Evolutionary conservation across 768 basidiomycete genomes (phyloP).

Genomic region (Suillus brevipes): DNA sequence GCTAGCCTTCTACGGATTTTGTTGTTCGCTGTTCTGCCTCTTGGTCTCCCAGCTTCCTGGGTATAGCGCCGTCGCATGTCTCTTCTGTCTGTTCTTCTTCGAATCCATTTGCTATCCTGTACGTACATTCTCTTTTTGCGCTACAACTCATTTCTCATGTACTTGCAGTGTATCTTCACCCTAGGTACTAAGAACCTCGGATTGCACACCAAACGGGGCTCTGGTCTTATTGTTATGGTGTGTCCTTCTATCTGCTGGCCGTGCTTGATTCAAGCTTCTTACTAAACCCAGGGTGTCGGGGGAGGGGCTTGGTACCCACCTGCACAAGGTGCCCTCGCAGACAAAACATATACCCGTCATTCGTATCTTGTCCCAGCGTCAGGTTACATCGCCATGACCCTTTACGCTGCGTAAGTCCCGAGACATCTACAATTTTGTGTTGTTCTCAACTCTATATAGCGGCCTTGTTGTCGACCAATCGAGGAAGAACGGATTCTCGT

Average conservation of each 20-base stretch:
- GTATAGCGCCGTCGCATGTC: constrained; percentile 54
- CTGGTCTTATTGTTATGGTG: constrained; percentile 65
- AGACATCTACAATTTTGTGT: not conserved
- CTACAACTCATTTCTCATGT: constrained; percentile 1
- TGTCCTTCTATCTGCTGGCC: constrained; percentile 5
- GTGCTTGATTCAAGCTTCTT: not conserved
- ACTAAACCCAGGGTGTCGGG: constrained; percentile 47
- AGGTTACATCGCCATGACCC: constrained; percentile 57
- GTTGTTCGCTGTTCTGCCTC: constrained; percentile 53
- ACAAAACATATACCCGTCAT: constrained; percentile 45
- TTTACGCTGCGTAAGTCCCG: constrained; percentile 34
- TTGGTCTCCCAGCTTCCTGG: constrained; percentile 52
- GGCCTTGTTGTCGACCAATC: constrained; percentile 59
- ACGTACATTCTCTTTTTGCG: constrained; percentile 18
- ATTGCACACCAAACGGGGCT: constrained; percentile 58
- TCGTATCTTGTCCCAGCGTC: constrained; percentile 63
- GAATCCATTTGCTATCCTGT: constrained; percentile 75
- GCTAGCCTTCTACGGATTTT: constrained; percentile 51
- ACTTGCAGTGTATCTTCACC: constrained; percentile 55
- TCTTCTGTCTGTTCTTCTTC: constrained; percentile 71
- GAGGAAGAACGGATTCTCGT: constrained; percentile 48
- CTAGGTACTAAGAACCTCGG: constrained; percentile 66
- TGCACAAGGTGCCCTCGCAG: constrained; percentile 57
- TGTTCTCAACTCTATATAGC: constrained; percentile 27
- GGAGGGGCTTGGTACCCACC: constrained; percentile 72